phyloP scores from a whole-genome alignment of 192 early-diverging fungal genomes.

The Coemansia sp. region DNA sequence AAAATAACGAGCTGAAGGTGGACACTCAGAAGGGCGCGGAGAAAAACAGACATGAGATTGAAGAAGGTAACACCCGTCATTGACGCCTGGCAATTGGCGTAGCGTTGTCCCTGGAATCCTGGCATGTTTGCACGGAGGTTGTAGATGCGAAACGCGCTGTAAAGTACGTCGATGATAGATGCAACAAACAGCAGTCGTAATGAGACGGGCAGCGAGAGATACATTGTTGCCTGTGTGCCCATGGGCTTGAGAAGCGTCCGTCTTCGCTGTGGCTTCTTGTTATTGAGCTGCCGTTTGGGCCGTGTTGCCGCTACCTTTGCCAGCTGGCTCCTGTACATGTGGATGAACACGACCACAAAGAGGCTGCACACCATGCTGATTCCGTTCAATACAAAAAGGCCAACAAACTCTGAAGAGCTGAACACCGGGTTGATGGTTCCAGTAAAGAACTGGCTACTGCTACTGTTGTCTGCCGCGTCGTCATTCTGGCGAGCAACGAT shows the following conservation, averaged over 20 bases:
- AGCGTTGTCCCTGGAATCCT: constrained; percentile 29
- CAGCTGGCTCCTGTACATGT: constrained; percentile 43
- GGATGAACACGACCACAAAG: constrained; percentile 43
- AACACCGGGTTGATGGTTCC: constrained; percentile 22
- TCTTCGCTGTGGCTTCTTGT: constrained; percentile 17
- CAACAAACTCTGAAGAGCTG: constrained; percentile 21
- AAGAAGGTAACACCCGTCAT: constrained; percentile 48
- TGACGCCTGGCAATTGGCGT: constrained; percentile 44
- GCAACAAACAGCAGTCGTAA: constrained; percentile 46
- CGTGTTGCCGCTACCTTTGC: constrained; percentile 33
- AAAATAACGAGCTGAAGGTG: constrained; percentile 47
- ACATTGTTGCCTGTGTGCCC: constrained; percentile 45
- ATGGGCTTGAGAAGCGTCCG: constrained; percentile 33
- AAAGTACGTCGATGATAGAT: constrained; percentile 44
- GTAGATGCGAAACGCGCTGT: constrained; percentile 46
- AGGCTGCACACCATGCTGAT: constrained; percentile 45
- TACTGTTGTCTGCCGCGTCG: not conserved
- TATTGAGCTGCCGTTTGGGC: constrained; percentile 15
- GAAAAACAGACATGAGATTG: constrained; percentile 46
- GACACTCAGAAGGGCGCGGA: constrained; percentile 43
- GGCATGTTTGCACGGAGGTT: constrained; percentile 33
- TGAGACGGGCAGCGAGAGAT: constrained; percentile 40
- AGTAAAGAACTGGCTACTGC: not conserved
- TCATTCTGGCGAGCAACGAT: constrained; percentile 2
- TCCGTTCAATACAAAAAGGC: constrained; percentile 38